These are phyloP conservation scores for Hypoxylon sp. DNA, from an alignment of 2,329 filamentous ascomycete genomes.

Conservation along the genomic window DNA sequence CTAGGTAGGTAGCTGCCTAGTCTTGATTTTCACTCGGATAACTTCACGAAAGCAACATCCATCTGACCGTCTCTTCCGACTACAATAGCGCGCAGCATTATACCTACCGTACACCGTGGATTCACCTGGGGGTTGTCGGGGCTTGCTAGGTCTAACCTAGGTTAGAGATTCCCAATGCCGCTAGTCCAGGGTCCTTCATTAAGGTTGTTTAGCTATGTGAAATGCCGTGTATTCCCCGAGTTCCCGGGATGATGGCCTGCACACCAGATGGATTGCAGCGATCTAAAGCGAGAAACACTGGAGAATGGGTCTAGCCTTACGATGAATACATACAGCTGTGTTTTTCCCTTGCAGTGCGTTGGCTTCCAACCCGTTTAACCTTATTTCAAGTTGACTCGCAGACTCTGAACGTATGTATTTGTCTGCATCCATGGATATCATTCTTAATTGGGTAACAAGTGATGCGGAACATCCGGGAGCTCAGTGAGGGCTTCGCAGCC, in stretches of 20 bases:
- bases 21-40: constrained; percentile 10
- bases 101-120: background rate
- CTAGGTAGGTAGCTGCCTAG: background rate
- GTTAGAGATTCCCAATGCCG: background rate
- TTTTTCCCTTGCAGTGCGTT: constrained; percentile 2
- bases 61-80: constrained; percentile 11
- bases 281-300: constrained; percentile 24
- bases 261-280: constrained; percentile 18
- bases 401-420: background rate
- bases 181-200: constrained; percentile 19
- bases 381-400: constrained; percentile 32
- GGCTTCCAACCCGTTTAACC: constrained; percentile 18
- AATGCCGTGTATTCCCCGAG: constrained; percentile 41
- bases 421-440: constrained; percentile 24
- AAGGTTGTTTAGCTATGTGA: constrained; percentile 18
- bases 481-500: constrained; percentile 26
- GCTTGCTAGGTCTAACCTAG: background rate
- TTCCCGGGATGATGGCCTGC: constrained; percentile 23
- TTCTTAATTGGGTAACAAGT: constrained; percentile 19
- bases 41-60: background rate
- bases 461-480: constrained; percentile 36
- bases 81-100: background rate
- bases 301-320: constrained; percentile 19
- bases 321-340: constrained; percentile 7
- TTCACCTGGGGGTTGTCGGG: background rate